Conservation (phyloP, 805 yeast species). For the Nakazawaea wyomingensis region DNA sequence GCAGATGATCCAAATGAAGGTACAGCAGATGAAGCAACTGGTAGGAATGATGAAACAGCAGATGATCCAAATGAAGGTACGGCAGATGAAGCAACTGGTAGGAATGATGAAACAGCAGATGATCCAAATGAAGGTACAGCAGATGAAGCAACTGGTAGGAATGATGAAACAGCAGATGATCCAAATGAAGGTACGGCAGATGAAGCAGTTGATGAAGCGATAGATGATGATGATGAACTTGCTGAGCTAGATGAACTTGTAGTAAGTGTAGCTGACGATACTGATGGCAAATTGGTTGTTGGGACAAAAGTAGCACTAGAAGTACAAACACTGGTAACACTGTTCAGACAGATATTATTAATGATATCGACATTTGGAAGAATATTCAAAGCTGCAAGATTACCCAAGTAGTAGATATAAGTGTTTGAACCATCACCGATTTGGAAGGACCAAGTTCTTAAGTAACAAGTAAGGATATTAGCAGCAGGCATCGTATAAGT, state of each 20-base stretch:
- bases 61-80: too few species aligned
- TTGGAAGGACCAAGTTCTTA: constrained; percentile 4
- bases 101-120: too few species aligned
- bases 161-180: background rate
- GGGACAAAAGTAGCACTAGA: background rate
- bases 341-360: constrained; percentile 1
- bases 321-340: background rate
- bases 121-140: too few species aligned
- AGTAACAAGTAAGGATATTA: constrained; percentile 1
- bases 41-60: background rate
- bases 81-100: too few species aligned
- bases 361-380: background rate
- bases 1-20: background rate
- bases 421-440: background rate
- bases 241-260: too few species aligned
- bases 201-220: background rate
- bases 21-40: background rate
- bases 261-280: background rate
- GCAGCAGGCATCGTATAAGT: constrained; percentile 1
- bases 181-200: background rate
- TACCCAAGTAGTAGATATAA: constrained; percentile 2
- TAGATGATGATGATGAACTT: background rate
- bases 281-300: background rate
- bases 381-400: background rate
- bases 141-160: background rate